Conservation (phyloP, 2,329 filamentous ascomycete genomes). For the Calycina marina region DNA sequence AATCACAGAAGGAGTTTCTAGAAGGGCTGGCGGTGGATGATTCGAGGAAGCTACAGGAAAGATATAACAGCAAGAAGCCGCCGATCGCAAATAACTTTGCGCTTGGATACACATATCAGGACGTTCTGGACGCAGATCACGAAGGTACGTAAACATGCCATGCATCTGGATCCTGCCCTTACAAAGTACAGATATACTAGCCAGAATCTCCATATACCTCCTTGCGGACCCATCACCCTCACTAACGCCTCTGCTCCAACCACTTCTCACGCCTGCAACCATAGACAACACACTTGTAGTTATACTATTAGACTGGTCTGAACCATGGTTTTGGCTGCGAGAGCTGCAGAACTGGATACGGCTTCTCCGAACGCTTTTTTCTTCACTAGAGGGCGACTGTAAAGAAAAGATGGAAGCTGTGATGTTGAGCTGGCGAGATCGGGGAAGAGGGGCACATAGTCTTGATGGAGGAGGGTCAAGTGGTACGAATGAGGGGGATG, state of each 20-base stretch:
- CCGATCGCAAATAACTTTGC: slow-evolving; percentile 87
- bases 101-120: slow-evolving; percentile 86
- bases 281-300: slow-evolving; percentile 80
- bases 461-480: slow-evolving; percentile 43
- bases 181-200: slow-evolving; percentile 58
- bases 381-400: slow-evolving; percentile 58
- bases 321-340: slow-evolving; percentile 84
- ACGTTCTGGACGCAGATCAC: slow-evolving; percentile 85
- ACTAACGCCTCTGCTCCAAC: slow-evolving; percentile 70
- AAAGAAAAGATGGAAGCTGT: slow-evolving; percentile 78
- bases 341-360: slow-evolving; percentile 83
- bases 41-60: slow-evolving; percentile 32
- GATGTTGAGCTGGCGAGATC: slow-evolving; percentile 66
- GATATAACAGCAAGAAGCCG: slow-evolving; percentile 44
- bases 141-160: slow-evolving; percentile 46
- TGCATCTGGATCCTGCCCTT: slow-evolving; percentile 5
- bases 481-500: slow-evolving; percentile 48
- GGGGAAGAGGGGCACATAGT: slow-evolving; percentile 50
- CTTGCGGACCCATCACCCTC: slow-evolving; percentile 72
- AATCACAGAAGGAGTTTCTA: slow-evolving; percentile 74
- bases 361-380: slow-evolving; percentile 62
- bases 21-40: slow-evolving; percentile 33
- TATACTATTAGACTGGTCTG: slow-evolving; percentile 87
- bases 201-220: slow-evolving; percentile 77
- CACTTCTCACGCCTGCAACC: slow-evolving; percentile 69